phyloP scores from a whole-genome alignment of 176 grass and related monocot genomes.

The Rhynchospora pubera region DNA sequence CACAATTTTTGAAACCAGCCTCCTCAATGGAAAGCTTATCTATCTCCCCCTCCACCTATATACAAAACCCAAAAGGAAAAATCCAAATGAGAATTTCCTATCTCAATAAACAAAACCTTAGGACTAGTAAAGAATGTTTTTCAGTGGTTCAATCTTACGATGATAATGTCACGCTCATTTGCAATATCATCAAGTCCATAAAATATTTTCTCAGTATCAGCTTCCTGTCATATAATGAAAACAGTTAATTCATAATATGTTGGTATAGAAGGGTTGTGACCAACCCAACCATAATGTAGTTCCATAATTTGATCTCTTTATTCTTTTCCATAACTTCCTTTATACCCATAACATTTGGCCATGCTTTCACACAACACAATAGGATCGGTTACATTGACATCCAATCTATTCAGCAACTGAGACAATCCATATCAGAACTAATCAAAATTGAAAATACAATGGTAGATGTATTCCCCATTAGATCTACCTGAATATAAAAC shows the following conservation, averaged over 20 bases:
- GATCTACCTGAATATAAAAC: too few relatives aligned
- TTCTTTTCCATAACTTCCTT: background rate
- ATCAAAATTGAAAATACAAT: background rate
- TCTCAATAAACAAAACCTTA: background rate
- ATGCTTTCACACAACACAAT: background rate
- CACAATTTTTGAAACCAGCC: constrained; percentile 77
- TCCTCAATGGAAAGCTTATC: constrained; percentile 99
- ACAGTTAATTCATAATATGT: constrained; percentile 2
- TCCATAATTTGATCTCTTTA: background rate
- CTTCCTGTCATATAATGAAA: constrained; percentile 49
- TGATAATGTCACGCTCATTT: constrained; percentile 60
- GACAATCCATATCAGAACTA: background rate
- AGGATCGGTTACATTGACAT: background rate
- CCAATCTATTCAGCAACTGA: background rate
- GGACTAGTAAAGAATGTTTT: constrained; percentile 4
- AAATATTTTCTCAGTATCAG: constrained; percentile 68
- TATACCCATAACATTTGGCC: background rate
- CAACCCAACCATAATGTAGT: background rate
- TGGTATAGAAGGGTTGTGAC: constrained; percentile 8
- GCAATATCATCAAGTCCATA: constrained; percentile 97
- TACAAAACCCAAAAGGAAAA: constrained; percentile 5
- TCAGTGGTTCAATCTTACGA: constrained; percentile 46
- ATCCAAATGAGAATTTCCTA: constrained; percentile 10
- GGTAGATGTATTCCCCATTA: too few relatives aligned
- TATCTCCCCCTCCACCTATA: constrained; percentile 90